A percentile compares a stretch with the other conserved stretches of the same genome.
phyloP scores from a whole-genome alignment of 306 rosid species.

The Hylodesmum podocarpum region DNA sequence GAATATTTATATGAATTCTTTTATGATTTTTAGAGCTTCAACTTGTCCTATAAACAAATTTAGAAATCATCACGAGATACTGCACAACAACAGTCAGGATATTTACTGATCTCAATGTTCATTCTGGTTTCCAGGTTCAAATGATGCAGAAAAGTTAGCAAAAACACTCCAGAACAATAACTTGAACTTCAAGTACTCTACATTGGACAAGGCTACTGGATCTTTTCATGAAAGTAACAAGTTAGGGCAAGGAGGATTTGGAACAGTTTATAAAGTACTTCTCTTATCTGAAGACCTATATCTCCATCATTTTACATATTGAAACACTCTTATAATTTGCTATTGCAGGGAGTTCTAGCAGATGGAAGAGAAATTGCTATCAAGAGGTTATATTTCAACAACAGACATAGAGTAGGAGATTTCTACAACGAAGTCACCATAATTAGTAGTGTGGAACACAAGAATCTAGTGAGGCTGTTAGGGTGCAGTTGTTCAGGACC shows the following conservation, averaged over 20 bases:
- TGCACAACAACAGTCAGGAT: not conserved
- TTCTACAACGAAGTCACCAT: conserved; percentile 91
- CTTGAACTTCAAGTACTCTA: conserved; percentile 87
- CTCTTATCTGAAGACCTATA: conserved; percentile 19
- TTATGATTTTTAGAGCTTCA: not conserved
- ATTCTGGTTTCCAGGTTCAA: conserved; percentile 51
- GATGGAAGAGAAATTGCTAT: conserved; percentile 97
- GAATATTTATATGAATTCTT: not conserved
- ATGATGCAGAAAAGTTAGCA: conserved; percentile 62
- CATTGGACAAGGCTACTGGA: conserved; percentile 81
- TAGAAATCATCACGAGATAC: not conserved
- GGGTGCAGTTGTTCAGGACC: conserved; percentile 98
- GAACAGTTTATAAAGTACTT: conserved; percentile 85
- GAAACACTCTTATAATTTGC: conserved; percentile 9
- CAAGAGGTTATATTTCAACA: conserved; percentile 83
- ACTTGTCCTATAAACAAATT: not conserved
- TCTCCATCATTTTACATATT: not conserved
- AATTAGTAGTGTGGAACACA: conserved; percentile 84
- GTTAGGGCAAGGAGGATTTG: conserved; percentile 97
- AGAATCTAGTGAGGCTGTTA: conserved; percentile 71
- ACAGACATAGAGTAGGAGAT: conserved; percentile 79
- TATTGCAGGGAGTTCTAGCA: conserved; percentile 52
- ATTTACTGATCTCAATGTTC: conserved; percentile 5
- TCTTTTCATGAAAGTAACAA: conserved; percentile 63
- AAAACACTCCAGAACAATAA: conserved; percentile 67